A percentile compares a stretch with the other conserved stretches of the same genome.
Conservation (phyloP, 306 rosid genomes). For the Mimosa pudica region DNA sequence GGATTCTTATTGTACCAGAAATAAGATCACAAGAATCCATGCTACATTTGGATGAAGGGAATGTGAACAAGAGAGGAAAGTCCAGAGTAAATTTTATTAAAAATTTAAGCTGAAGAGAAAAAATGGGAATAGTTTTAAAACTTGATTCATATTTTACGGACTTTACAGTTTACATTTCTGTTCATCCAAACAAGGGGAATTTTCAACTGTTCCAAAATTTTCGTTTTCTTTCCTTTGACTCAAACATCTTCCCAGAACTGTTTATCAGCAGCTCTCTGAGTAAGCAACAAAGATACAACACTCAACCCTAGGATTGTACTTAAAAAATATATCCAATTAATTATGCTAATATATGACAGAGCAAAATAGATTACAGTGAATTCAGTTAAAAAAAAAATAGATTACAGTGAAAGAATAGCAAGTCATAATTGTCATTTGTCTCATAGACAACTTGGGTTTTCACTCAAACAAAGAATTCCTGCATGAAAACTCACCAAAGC, state of each 20-base stretch:
- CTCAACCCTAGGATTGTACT: constrained; percentile 27
- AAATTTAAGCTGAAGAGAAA: background rate
- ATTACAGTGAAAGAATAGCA: background rate
- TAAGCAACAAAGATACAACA: constrained; percentile 4
- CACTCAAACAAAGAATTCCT: constrained; percentile 9
- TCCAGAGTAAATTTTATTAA: background rate
- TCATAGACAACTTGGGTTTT: constrained; percentile 24
- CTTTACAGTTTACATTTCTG: background rate
- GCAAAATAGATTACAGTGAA: constrained; percentile 9
- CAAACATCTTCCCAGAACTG: background rate
- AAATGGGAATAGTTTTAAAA: background rate
- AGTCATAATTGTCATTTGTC: constrained; percentile 25
- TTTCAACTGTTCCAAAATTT: background rate
- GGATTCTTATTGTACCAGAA: constrained; percentile 25
- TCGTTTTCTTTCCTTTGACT: background rate
- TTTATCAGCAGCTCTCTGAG: constrained; percentile 23
- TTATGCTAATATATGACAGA: constrained; percentile 5
- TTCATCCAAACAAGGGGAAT: background rate
- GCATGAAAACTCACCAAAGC: constrained; percentile 65
- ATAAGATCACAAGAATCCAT: background rate
- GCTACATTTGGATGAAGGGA: constrained; percentile 1
- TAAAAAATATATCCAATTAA: constrained; percentile 16
- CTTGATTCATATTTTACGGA: background rate
- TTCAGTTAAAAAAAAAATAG: too few relatives aligned
- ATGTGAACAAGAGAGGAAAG: background rate